A percentile compares a stretch with the other conserved stretches of the same genome.
Conservation (phyloP, 148 eudicot species). For the Amaranthus hypochondriacus region DNA sequence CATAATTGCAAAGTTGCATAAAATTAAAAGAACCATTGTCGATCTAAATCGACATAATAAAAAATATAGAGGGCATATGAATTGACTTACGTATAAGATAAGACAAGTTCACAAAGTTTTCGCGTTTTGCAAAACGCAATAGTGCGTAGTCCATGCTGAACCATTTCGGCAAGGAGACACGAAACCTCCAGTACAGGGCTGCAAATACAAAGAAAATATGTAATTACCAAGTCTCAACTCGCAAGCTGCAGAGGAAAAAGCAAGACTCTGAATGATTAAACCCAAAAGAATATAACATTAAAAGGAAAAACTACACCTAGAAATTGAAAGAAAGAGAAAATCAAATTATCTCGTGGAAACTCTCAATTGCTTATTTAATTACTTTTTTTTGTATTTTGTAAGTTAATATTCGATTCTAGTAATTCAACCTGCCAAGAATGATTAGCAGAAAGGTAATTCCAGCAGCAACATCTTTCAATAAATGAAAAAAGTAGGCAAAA, state of each 20-base stretch:
- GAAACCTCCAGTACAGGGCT: constrained; percentile 84
- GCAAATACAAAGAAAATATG: too few species aligned
- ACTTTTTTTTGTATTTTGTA: background rate
- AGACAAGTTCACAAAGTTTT: constrained; percentile 93
- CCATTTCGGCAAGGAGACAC: constrained; percentile 74
- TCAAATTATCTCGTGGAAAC: background rate
- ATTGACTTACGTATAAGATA: constrained; percentile 75
- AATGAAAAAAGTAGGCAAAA: background rate
- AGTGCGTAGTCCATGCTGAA: constrained; percentile 94
- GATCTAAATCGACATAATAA: background rate
- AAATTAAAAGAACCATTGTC: background rate
- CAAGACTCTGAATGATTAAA: background rate
- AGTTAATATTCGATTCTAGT: too few species aligned
- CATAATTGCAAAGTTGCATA: background rate
- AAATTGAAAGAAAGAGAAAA: background rate
- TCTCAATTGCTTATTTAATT: background rate
- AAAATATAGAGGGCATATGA: background rate
- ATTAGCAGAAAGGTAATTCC: background rate
- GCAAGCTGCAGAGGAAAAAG: too few species aligned
- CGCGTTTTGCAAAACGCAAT: constrained; percentile 98
- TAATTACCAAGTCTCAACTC: too few species aligned
- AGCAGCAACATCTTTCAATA: background rate
- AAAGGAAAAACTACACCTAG: background rate
- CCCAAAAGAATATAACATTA: background rate
- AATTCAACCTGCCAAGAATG: background rate